Base-by-base conservation (phyloP, 352 stramenopile species). In the Phytophthora citricola region DNA sequence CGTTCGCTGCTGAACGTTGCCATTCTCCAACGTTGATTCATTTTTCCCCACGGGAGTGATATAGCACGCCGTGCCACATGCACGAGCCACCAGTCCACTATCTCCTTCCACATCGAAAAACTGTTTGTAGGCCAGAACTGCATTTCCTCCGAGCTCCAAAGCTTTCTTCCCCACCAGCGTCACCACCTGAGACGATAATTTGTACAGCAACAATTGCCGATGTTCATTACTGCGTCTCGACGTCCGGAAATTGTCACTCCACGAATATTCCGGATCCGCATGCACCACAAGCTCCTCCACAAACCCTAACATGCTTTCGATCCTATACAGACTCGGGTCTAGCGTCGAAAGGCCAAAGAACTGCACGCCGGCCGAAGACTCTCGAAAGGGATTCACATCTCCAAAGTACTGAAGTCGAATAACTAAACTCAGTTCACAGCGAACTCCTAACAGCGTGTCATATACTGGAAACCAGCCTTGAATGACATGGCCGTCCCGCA, bases 31-130 rank as follows among this genome's bases (percentile, higher is more conserved):
- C 40, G 26, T 51, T 14, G 60, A 48, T 14, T 78, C 73, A 61
- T 76, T 83, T 59, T 79, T 93, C 17, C 90, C 82, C 22, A 92
- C 90, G 1, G 86, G 70, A 1, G 76, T 77, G 48, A 95, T 87
- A n/a, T 77, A 89, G 36, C 86, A 93, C 14, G 89, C 81, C 58
- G 98, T 99, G 12, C 98, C 98, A 72, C 96, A 99, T 5, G 95
- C 97, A 24, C 98, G 79, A 20, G 97, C 97, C 0, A 99, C 98
- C 26, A 99, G 85, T 9, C 97, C 97, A 32, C 94, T 98, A 75
- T 99, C 97, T 45, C 98, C 98, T 85, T 99, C 98, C 29, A 99
- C 94, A 77, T 99, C 98, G 67, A 99, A 99, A 71, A 98, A 98
- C 66, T 99, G 95, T 61, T 98, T 91, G 79, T 99, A 99, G 5